Evolutionary conservation across 768 basidiomycete species (phyloP), one percentile per base, ranked within the genome.

Genomic region (Panus rudis): DNA sequence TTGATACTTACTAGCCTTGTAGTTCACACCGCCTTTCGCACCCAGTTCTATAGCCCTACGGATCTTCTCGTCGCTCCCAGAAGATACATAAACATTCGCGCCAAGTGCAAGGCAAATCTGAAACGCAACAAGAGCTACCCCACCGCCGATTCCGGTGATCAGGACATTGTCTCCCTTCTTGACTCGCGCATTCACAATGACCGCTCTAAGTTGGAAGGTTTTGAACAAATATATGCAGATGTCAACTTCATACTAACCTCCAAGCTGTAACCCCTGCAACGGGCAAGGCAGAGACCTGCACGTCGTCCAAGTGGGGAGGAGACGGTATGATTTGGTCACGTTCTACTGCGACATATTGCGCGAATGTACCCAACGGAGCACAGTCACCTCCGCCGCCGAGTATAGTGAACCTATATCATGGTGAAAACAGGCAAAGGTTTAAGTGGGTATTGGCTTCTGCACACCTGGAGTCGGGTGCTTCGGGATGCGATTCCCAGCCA

Each of bases 91-190:
- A n/a, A 91, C 86, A 25, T 73, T 74, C 1, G 85, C 83, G 22
- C 89, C 84, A 42, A 71, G 72, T 0, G 84, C 87, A 3, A 89
- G 53, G 56, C 79, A 84, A 7, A 91, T 61, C 58, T 92, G 88
- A 47, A 91, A 62, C 0, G 84, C 80, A 30, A 78, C 52, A 22
- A 92, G 68, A 0, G 90, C 90, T 28, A 92, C 90, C 11, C 90
- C 89, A 16, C 89, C 89, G 19, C 88, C 87, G 33, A 85, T 77
- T 14, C 87, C 87, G 0, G 85, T 87, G 46, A 92, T 81, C 34
- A 92, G 74, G 30, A 92, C 70, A 41, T 81, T 83, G 26, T 90
- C 77, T 6, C 79, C 85, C 12, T 63, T 53, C 40, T 73, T 47
- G 12, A 89, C 79, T 4, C 69, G 59, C 0, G 76, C 88, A 49